Evolutionary conservation across 2,329 filamentous ascomycete species (phyloP).

Genomic region (Drechslerella stenobrocha): DNA sequence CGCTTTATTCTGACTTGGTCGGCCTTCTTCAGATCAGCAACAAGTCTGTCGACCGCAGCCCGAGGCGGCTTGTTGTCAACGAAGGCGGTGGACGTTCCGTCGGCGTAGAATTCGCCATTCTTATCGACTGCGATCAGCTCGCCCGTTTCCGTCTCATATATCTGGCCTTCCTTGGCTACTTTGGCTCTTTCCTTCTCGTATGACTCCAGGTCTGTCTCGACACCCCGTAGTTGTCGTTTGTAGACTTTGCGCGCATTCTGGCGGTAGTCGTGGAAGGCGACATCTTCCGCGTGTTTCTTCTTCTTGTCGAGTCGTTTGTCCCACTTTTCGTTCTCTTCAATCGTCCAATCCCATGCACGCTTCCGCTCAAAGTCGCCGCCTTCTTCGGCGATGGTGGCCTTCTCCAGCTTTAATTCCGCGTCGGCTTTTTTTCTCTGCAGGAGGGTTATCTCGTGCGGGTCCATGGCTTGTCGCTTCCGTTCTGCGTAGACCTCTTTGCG

Average conservation of each 20-base stretch:
- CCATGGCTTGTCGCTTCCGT: constrained; percentile 74
- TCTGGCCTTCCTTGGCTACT: constrained; percentile 82
- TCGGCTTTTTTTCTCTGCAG: constrained; percentile 84
- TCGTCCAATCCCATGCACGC: constrained; percentile 97
- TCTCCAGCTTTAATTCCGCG: constrained; percentile 87
- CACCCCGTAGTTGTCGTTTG: constrained; percentile 80
- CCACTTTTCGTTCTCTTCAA: constrained; percentile 92
- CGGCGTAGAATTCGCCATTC: constrained; percentile 87
- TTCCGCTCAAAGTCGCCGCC: constrained; percentile 97
- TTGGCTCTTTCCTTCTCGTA: constrained; percentile 86
- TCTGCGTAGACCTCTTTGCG: constrained; percentile 82
- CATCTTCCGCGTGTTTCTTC: constrained; percentile 75
- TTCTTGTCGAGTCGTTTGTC: constrained; percentile 88
- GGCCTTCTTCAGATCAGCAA: constrained; percentile 81
- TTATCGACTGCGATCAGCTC: constrained; percentile 93
- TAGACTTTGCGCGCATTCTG: constrained; percentile 90
- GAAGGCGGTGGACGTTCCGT: constrained; percentile 78
- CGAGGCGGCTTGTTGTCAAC: constrained; percentile 83
- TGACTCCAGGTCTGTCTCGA: constrained; percentile 75
- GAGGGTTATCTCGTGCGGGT: constrained; percentile 74
- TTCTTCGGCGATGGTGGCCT: constrained; percentile 80
- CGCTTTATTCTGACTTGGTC: constrained; percentile 87
- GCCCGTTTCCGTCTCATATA: constrained; percentile 92
- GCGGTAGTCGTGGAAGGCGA: constrained; percentile 85
- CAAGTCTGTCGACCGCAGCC: constrained; percentile 82